Evolutionary conservation across 1,139 yeast genomes (phyloP), one percentile per base, ranked within the genome.

Genomic region (Meyerozyma sp.): DNA sequence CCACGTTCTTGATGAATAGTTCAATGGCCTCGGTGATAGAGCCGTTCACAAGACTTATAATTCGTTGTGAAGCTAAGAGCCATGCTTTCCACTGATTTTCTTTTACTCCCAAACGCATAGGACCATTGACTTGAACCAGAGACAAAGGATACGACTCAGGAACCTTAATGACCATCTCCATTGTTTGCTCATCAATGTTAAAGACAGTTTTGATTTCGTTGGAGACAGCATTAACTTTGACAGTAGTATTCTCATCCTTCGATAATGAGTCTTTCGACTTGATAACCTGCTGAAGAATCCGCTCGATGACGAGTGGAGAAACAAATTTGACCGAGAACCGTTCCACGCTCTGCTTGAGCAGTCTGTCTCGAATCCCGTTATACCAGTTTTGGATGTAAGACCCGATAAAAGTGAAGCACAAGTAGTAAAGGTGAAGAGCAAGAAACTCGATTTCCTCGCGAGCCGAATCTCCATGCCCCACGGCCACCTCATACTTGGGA

Each of bases 1-100:
- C 76, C 36, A 89, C 93, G 58, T 90, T 90, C 54, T 79, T 81
- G 59, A 86, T 83, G 62, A 91, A 88, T 40, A 88, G 73, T 51
- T 86, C 91, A 44, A 94, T 71, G 1, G 96, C 86, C 47, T 89
- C 96, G 36, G 82, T 66, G 28, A 93, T 80, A 0, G 94, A 83
- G 9, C 96, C 96, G 55, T 86, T 87, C 11, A 79, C 73, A 38
- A 82, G 81, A 6, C 86, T 77, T 14, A 84, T 78, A 13, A 90
- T 82, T 44, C 91, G 79, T 58, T 88, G 96, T 2, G 95, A 85
- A 1, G 97, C 93, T 58, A 93, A 70, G 26, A 93, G 66, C 98
- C 98, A 93, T 1, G 96, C 93, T 53, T 89, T 84, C 96, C 97
- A 91, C 64, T 88, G 93, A 49, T 81, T 82, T 54, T 93, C 98